These are phyloP conservation scores for Lithocarpus polystachyus DNA, from an alignment of 306 rosid genomes.

Conservation along the genomic window DNA sequence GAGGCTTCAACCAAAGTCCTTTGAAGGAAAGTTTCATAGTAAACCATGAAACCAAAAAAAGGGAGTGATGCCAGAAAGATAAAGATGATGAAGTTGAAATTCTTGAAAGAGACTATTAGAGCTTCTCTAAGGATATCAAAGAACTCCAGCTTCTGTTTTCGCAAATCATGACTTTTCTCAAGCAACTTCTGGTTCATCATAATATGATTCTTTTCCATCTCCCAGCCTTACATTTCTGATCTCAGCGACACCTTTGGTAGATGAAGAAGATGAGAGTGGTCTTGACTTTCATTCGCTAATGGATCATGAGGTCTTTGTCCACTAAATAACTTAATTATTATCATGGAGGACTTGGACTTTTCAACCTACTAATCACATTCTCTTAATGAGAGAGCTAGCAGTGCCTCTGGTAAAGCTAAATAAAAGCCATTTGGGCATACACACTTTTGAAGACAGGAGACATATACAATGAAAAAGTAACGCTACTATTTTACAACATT, in stretches of 20 bases:
- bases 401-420: neutral
- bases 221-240: slow-evolving; percentile 16
- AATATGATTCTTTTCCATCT: slow-evolving; percentile 36
- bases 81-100: slow-evolving; percentile 56
- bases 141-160: slow-evolving; percentile 26
- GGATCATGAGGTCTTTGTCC: neutral
- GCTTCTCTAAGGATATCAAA: slow-evolving; percentile 45
- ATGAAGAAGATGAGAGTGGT: neutral
- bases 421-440: slow-evolving; percentile 1
- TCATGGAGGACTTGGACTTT: no score
- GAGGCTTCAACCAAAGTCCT: slow-evolving; percentile 24
- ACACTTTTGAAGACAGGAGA: slow-evolving; percentile 6
- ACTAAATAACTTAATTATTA: no score
- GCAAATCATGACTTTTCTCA: neutral
- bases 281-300: neutral
- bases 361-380: neutral
- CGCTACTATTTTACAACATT: no score
- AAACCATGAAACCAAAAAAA: slow-evolving; percentile 41
- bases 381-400: neutral
- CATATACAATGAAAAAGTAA: neutral
- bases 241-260: neutral
- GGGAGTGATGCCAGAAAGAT: slow-evolving; percentile 41
- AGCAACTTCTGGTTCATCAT: slow-evolving; percentile 24
- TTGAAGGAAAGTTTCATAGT: slow-evolving; percentile 37
- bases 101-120: slow-evolving; percentile 11